Evolutionary conservation across 257 asterid species (phyloP).

Genomic region (Paulownia fortunei): DNA sequence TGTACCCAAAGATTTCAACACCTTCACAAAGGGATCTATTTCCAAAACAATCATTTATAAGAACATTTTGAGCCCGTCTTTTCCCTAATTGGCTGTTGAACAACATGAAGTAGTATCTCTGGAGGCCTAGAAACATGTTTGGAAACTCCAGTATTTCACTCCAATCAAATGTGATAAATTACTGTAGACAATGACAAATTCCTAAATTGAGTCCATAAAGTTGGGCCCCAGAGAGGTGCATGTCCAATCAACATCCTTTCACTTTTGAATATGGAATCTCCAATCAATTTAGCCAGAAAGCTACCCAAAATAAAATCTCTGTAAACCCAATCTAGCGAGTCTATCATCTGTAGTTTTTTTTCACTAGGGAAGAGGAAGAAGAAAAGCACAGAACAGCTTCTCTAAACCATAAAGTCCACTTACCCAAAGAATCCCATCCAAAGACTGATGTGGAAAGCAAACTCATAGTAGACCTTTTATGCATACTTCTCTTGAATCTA

Average conservation of each 20-base stretch:
- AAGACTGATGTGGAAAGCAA: background rate
- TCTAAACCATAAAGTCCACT: background rate
- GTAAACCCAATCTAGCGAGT: background rate
- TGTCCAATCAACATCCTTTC: background rate
- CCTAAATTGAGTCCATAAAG: background rate
- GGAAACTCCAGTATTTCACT: background rate
- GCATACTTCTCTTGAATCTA: background rate
- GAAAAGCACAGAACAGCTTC: background rate
- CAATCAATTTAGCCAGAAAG: background rate
- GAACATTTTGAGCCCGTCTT: background rate
- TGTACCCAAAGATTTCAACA: background rate
- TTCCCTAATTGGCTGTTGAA: background rate
- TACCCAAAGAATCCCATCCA: background rate
- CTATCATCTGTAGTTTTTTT: background rate
- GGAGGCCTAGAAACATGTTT: background rate
- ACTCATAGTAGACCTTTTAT: conserved; percentile 6
- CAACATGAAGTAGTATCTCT: background rate
- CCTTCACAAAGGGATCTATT: background rate
- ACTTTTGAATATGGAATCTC: background rate
- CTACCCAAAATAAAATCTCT: background rate
- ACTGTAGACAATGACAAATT: background rate
- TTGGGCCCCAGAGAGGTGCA: background rate
- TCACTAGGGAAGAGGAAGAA: background rate
- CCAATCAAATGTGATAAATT: conserved; percentile 9
- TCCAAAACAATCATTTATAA: background rate